Evolutionary conservation across 495 filamentous ascomycete genomes (phyloP), one percentile per base, ranked within the genome.

Genomic region (Talaromyces adpressus): DNA sequence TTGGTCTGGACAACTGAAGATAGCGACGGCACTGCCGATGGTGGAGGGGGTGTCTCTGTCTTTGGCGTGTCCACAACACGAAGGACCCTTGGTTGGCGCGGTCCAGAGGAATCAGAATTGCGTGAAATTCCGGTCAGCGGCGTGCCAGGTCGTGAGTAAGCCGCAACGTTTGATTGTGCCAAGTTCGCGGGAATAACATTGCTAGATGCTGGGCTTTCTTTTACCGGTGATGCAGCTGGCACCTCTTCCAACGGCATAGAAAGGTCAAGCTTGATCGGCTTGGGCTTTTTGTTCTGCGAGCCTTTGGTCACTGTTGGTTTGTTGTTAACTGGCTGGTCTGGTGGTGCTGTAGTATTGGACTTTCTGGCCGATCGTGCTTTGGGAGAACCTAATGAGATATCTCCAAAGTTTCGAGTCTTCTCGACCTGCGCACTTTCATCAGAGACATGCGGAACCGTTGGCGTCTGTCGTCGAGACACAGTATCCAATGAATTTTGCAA

Each of bases 11-110:
- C 67, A 63, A 77, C 68, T 1, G 77, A 72, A 6, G 78, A 69
- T 0, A 81, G 76, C 23, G 82, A 75, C 41, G 72, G 73, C 36
- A 70, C 72, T 34, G 73, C 70, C 41, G 71, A 62, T 20, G 45
- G 27, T 30, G 74, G 71, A 20, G 76, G 72, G 6, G 84, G 82
- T 2, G 77, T 75, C 68, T 92, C 91, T 1, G 82, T 75, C 69
- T 89, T 95, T 0, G 90, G 85, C 0, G 88, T 90, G 7, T 89
- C 81, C 4, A 91, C 82, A 1, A 94, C 82, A 25, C 91, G 82
- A 11, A 94, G 77, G 2, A 90, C 82, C 39, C 82, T 72, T 61
- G 82, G 71, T 51, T 80, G 76, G 5, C 73, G 79, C 22, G 75
- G 68, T 30, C 70, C 71, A 25, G 84, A 77, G 2, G 84, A 82